phyloP scores from a whole-genome alignment of 306 rosid species.

The Notholithocarpus densiflorus region DNA sequence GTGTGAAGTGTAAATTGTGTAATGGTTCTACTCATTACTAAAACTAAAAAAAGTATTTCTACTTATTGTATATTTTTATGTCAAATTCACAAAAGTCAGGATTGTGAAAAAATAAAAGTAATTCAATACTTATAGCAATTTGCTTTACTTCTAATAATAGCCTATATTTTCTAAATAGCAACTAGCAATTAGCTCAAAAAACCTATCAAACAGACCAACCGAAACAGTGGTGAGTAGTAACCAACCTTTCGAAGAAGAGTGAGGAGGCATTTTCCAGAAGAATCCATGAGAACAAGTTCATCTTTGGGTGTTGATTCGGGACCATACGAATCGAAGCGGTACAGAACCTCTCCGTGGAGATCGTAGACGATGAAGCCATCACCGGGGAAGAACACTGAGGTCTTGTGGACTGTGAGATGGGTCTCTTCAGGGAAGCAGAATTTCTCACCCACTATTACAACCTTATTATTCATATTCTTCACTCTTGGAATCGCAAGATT shows the following conservation, averaged over 20 bases:
- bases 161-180: too few species aligned
- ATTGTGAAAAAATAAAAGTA: too few species aligned
- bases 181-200: too few species aligned
- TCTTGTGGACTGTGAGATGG: constrained; percentile 31
- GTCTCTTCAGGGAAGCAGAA: constrained; percentile 21
- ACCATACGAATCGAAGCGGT: constrained; percentile 26
- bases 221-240: background rate
- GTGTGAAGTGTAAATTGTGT: background rate
- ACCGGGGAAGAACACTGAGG: constrained; percentile 29
- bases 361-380: constrained; percentile 31
- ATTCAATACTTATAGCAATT: too few species aligned
- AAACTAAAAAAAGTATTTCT: too few species aligned
- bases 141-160: too few species aligned
- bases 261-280: constrained; percentile 26
- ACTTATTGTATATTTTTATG: too few species aligned
- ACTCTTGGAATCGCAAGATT: background rate
- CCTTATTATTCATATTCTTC: constrained; percentile 10
- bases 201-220: too few species aligned
- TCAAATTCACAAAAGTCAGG: too few species aligned
- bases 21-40: too few species aligned
- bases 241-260: constrained; percentile 21
- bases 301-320: constrained; percentile 16
- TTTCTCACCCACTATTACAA: constrained; percentile 14
- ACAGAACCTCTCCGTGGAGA: constrained; percentile 12
- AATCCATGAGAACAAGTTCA: constrained; percentile 28